phyloP scores from a whole-genome alignment of 2,329 filamentous ascomycete species.

The Cryphonectria nitschkei region DNA sequence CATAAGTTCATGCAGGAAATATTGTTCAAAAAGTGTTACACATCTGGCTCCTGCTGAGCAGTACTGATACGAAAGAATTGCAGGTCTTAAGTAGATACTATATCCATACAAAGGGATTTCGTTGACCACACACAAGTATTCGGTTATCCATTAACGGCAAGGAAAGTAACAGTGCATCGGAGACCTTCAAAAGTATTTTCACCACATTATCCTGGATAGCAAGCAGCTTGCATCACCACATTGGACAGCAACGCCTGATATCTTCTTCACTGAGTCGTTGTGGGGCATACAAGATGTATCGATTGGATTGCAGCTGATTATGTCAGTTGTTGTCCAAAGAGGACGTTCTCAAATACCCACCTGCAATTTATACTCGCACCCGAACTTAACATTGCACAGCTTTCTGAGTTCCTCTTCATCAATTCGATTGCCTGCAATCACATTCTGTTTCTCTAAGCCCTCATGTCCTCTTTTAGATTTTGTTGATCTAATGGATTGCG shows the following conservation, averaged over 20 bases:
- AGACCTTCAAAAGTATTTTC: no score
- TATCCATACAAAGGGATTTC: no score
- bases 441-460: background rate
- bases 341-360: background rate
- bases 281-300: background rate
- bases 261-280: background rate
- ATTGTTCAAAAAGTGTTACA: no score
- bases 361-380: background rate
- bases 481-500: background rate
- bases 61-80: no score
- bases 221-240: background rate
- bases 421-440: background rate
- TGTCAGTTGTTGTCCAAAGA: background rate
- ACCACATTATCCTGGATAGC: no score
- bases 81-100: no score
- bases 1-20: no score
- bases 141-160: no score
- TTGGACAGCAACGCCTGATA: constrained; percentile 7
- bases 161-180: no score
- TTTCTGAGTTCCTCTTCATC: background rate
- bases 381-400: background rate
- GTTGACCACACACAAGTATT: no score
- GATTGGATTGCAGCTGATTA: constrained; percentile 2
- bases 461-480: background rate
- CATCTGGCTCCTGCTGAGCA: no score